Evolutionary conservation across 192 early-diverging fungal species (phyloP).

Genomic region (Lunasporangiospora selenospora): DNA sequence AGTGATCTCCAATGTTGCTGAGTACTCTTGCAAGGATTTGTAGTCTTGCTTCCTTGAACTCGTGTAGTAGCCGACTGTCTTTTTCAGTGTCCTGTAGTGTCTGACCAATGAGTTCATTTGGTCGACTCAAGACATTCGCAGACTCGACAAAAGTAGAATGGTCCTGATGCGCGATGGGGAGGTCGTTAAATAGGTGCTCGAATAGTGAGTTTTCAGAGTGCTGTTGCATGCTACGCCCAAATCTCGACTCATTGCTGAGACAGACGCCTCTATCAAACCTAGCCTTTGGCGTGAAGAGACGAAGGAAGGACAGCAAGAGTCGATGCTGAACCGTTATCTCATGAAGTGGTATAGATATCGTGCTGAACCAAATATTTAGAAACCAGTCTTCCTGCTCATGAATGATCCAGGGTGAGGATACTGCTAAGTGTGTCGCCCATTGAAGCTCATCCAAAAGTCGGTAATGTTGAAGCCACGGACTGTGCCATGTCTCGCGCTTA

Average conservation of each 20-base stretch:
- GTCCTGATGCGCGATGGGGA: slow-evolving; percentile 12
- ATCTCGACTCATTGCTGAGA: too few relatives aligned
- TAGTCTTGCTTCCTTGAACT: slow-evolving; percentile 21
- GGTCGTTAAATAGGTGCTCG: slow-evolving; percentile 5
- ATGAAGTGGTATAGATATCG: slow-evolving; percentile 14
- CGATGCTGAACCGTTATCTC: slow-evolving; percentile 35
- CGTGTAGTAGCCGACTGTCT: background rate
- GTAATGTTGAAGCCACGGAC: slow-evolving; percentile 11
- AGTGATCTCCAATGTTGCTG: slow-evolving; percentile 38
- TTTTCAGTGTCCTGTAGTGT: background rate
- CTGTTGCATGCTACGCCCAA: too few relatives aligned
- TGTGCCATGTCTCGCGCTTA: slow-evolving; percentile 4
- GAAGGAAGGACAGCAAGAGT: slow-evolving; percentile 5
- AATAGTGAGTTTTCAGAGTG: background rate
- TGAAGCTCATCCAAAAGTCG: slow-evolving; percentile 14
- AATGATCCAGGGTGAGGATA: slow-evolving; percentile 3
- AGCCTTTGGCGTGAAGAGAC: too few relatives aligned
- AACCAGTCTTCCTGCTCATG: slow-evolving; percentile 21
- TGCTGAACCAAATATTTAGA: slow-evolving; percentile 21
- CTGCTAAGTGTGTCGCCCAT: slow-evolving; percentile 20
- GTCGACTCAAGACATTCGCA: background rate
- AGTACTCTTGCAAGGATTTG: slow-evolving; percentile 18
- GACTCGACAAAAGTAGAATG: background rate
- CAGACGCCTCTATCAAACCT: too few relatives aligned
- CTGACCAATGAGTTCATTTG: background rate